Base-by-base conservation (phyloP, 2,329 filamentous ascomycete genomes). In the Pseudocercospora macadamiae region DNA sequence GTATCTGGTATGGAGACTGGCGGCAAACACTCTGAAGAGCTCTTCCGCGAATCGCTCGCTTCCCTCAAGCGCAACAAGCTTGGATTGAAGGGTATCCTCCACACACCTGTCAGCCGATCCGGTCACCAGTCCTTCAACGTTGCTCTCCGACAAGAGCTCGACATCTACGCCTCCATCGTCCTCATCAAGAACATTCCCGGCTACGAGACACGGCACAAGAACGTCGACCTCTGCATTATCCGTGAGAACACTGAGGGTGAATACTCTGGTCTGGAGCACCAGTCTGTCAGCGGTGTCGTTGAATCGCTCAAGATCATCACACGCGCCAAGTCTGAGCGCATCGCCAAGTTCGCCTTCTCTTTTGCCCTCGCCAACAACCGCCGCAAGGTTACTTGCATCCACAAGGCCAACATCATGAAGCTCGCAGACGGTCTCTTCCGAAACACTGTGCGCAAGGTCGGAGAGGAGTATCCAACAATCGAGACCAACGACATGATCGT, bases 361-460 rank as follows among this genome's bases (percentile, higher is more conserved):
- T 99, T 99, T 74, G 95, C 95, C 60, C 89, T 97, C 59, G 95
- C 95, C 79, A 99, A 99, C 86, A 93, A 96, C 86, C 88, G 95
- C 76, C 93, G 96, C 85, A 97, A 97, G 89, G 91, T 99, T 59
- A 97, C 95, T 68, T 97, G 93, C 83, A 97, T 99, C 76, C 95
- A 99, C 89, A 99, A 99, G 86, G 95, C 95, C 81, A 99, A 99
- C 86, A 99, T 99, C 83, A 99, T 99, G 95, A 99, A 99, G 86
- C 86, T 99, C 60, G 93, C 93, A 77, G 95, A 99, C 71, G 95
- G 95, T 80, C 90, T 99, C 58, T 99, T 99, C 91, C 90, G 95
- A 77, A 93, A 88, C 82, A 97, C 95, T 69, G 96, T 97, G 85
- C 91, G 96, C 83, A 85, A 88, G 73, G 88, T 95, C 69, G 90